Evolutionary conservation across 2,329 filamentous ascomycete genomes (phyloP), one percentile per base, ranked within the genome.

Genomic region (Eurotiales sp.): DNA sequence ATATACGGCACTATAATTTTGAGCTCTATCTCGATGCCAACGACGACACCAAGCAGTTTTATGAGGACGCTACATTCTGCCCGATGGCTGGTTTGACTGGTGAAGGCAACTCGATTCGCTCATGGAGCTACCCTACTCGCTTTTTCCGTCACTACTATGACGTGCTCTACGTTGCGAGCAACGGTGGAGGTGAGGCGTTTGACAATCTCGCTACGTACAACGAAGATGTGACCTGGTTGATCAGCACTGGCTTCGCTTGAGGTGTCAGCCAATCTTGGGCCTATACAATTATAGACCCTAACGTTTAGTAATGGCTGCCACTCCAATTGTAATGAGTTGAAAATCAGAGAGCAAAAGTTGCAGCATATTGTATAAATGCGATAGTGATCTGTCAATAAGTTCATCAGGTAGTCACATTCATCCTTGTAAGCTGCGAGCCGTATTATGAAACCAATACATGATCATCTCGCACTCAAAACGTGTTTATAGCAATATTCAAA

Each of bases 41-140:
- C 11, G 50, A 52, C 14, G 44, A 44, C 22, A 52, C 50, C 15
- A 48, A 52, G 21, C 50, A 52, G 30, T 52, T 52, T 29, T 7
- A 25, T 4, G 50, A 52, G 40, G 44, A 52, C n/a, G 50, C 50
- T 29, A 52, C 50, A n/a, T 52, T 52, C 29, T 52, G 50, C 19
- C 44, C 50, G 14, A n/a, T 42, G 30, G 11, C 44, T 30, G 50
- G 44, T 12, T 37, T 52, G 7, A 47, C 39, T 15, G 50, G 50
- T 8, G 30, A 46, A 7, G 50, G 50, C 21, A 52, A 39, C 29
- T 47, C 50, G 22, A 15, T 52, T 21, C 50, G 50, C 17, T 42
- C 43, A 27, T 52, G 50, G 50, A 48, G 50, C 27, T 52, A 47
- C 23, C 50, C 50, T 17, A 52, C 50, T 8, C 50, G 50, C 25